These are phyloP conservation scores for Rhodotorula sp. DNA, from an alignment of 1,284 basidiomycete species.

Conservation along the genomic window DNA sequence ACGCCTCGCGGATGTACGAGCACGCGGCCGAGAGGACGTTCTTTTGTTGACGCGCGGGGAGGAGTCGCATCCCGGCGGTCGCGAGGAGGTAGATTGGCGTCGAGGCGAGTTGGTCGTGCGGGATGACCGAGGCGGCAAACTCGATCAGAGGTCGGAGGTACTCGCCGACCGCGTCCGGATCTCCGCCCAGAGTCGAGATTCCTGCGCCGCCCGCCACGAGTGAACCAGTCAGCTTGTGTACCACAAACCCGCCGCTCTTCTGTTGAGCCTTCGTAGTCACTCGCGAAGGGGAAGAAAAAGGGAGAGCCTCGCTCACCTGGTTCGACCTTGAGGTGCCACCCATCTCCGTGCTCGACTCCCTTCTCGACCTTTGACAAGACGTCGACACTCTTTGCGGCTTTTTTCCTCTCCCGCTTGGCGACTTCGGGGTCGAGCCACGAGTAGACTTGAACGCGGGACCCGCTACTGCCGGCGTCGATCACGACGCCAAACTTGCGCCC, in stretches of 20 bases:
- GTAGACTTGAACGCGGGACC: conserved; percentile 93
- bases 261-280: background rate
- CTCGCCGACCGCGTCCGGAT: conserved; percentile 65
- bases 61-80: conserved; percentile 94
- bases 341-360: conserved; percentile 72
- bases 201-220: conserved; percentile 55
- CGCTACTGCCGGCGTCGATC: conserved; percentile 96
- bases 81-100: conserved; percentile 94
- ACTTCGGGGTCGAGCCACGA: conserved; percentile 64
- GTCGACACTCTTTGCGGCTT: conserved; percentile 43
- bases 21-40: conserved; percentile 75
- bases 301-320: conserved; percentile 77
- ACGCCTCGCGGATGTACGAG: conserved; percentile 63
- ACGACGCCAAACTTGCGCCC: conserved; percentile 74
- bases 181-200: conserved; percentile 74
- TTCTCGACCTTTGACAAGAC: conserved; percentile 83
- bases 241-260: background rate
- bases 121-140: conserved; percentile 79
- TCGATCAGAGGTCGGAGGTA: conserved; percentile 80
- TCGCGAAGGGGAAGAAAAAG: no score
- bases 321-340: conserved; percentile 89
- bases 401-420: conserved; percentile 45
- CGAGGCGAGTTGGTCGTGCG: conserved; percentile 72
- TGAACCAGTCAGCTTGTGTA: background rate
- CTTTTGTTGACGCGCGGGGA: conserved; percentile 67